Percentiles rank a stretch among this genome's conserved stretches.
phyloP scores from a whole-genome alignment of 108 stramenopile species.

The Chaetoceros tenuissimus region DNA sequence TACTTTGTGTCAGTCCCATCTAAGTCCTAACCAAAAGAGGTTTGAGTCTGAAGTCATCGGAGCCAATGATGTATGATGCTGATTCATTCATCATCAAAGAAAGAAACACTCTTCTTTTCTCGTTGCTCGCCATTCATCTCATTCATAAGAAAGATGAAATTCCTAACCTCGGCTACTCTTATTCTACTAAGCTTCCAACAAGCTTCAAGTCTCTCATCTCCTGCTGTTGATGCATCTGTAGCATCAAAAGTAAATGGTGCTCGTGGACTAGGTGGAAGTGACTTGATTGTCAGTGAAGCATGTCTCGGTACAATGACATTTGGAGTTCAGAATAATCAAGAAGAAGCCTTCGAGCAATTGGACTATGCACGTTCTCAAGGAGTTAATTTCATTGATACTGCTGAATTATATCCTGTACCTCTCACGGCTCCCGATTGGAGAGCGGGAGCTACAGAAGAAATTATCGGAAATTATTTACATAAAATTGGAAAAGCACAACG shows the following conservation, averaged over 20 bases:
- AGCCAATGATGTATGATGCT: too few species aligned
- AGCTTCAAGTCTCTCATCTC: not conserved
- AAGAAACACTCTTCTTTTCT: too few species aligned
- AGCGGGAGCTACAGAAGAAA: conserved; percentile 75
- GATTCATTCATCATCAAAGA: too few species aligned
- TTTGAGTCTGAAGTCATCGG: too few species aligned
- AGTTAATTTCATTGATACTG: conserved; percentile 80
- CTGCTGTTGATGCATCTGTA: too few species aligned
- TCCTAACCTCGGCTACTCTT: too few species aligned
- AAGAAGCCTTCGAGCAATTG: conserved; percentile 66
- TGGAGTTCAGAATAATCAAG: conserved; percentile 57
- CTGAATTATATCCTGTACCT: conserved; percentile 87
- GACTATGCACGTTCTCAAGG: conserved; percentile 63
- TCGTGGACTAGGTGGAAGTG: conserved; percentile 67
- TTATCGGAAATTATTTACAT: conserved; percentile 81
- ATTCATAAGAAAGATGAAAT: too few species aligned
- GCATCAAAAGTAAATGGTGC: conserved; percentile 70
- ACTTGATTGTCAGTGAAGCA: conserved; percentile 71
- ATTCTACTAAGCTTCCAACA: too few species aligned
- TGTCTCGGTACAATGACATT: conserved; percentile 78
- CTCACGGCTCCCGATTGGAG: conserved; percentile 34
- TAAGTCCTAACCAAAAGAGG: too few species aligned
- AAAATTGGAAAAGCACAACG: conserved; percentile 44
- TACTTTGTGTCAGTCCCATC: too few species aligned
- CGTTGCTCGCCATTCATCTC: too few species aligned